Conservation (phyloP, 2,329 filamentous ascomycete species). For the Triangularia verruculosa region DNA sequence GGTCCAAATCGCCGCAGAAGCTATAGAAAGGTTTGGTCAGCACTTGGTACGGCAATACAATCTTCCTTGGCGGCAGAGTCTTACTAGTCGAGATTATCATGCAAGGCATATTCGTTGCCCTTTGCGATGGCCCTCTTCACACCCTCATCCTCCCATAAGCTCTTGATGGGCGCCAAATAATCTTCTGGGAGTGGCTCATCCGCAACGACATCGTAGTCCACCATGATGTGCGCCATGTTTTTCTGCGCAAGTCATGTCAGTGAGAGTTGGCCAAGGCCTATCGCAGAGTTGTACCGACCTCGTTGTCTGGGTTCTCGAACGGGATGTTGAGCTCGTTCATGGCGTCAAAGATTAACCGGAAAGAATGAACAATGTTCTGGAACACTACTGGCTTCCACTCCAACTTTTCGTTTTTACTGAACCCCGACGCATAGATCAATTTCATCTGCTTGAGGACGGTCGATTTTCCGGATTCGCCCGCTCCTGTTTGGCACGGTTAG, state of each 20-base stretch:
- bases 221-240: slow-evolving; percentile 72
- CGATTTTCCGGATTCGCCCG: slow-evolving; percentile 93
- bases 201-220: slow-evolving; percentile 77
- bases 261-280: background rate
- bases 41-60: background rate
- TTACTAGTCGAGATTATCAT: slow-evolving; percentile 93
- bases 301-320: slow-evolving; percentile 75
- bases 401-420: slow-evolving; percentile 82
- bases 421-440: slow-evolving; percentile 91
- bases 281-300: slow-evolving; percentile 54
- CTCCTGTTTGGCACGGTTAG: slow-evolving; percentile 56
- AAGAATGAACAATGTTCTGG: slow-evolving; percentile 88
- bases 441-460: slow-evolving; percentile 99
- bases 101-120: slow-evolving; percentile 93
- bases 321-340: slow-evolving; percentile 82
- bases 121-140: slow-evolving; percentile 86
- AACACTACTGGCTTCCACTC: slow-evolving; percentile 96
- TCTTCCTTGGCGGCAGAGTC: background rate
- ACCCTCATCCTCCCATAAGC: slow-evolving; percentile 78
- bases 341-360: slow-evolving; percentile 84
- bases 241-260: slow-evolving; percentile 49
- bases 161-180: slow-evolving; percentile 77
- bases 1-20: slow-evolving; percentile 77
- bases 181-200: slow-evolving; percentile 77
- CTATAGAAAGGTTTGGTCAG: slow-evolving; percentile 44